Evolutionary conservation across 2,329 filamentous ascomycete species (phyloP).

Genomic region (Colletotrichum salicis): DNA sequence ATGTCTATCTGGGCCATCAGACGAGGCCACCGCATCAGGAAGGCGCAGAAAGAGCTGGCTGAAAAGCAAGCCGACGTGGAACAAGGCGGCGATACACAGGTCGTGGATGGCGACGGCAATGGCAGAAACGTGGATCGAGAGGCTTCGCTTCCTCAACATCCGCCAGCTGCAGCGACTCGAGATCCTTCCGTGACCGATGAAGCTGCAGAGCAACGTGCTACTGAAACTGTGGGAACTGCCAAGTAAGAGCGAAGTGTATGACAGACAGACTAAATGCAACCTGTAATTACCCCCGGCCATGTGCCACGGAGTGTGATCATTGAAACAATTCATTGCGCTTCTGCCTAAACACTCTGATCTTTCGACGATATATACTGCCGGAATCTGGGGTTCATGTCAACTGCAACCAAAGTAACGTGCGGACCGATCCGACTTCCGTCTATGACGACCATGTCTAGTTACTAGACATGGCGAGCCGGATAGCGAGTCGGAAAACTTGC

Average conservation of each 20-base stretch:
- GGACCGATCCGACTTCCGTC: background rate
- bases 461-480: background rate
- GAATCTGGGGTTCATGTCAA: background rate
- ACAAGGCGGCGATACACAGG: background rate
- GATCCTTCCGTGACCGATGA: background rate
- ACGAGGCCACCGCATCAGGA: conserved; percentile 20
- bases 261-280: background rate
- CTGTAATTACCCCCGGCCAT: background rate
- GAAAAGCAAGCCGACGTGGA: conserved; percentile 5
- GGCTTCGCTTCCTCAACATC: background rate
- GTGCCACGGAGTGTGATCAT: background rate
- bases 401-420: conserved; percentile 3
- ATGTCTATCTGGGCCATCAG: conserved; percentile 20
- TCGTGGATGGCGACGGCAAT: background rate
- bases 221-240: background rate
- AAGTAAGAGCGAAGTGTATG: background rate
- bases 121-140: background rate
- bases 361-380: background rate
- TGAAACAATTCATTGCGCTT: no score
- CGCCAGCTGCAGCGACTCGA: background rate
- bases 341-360: background rate
- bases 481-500: background rate
- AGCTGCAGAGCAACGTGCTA: background rate
- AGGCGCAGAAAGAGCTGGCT: conserved; percentile 2
- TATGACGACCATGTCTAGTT: background rate